Evolutionary conservation across 2,329 filamentous ascomycete genomes (phyloP).

Genomic region (Penicillium sp.): DNA sequence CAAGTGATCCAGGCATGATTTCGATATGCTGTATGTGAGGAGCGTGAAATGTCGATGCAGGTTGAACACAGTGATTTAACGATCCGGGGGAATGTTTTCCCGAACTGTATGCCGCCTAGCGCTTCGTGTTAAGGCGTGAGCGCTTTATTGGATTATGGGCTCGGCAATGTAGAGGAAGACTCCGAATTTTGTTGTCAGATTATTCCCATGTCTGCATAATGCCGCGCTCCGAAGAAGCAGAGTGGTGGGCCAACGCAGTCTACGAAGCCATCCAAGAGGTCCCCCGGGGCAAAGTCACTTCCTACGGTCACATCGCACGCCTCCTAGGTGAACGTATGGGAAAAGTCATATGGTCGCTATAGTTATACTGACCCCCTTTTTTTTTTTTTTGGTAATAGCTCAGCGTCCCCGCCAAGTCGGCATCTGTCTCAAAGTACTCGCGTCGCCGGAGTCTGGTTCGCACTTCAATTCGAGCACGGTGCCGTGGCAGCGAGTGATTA

Average conservation of each 20-base stretch:
- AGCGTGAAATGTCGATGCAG: neutral
- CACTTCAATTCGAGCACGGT: conserved; percentile 74
- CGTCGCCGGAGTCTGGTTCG: conserved; percentile 48
- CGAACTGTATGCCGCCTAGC: conserved; percentile 15
- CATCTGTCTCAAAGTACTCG: conserved; percentile 82
- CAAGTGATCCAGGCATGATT: conserved; percentile 50
- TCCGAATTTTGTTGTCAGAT: neutral
- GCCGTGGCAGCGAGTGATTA: conserved; percentile 93
- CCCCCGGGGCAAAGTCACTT: conserved; percentile 77
- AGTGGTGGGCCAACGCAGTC: conserved; percentile 59
- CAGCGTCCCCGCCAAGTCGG: conserved; percentile 81
- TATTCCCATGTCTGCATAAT: conserved; percentile 22
- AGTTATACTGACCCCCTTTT: neutral
- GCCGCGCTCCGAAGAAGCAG: conserved; percentile 48
- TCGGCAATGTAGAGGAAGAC: neutral
- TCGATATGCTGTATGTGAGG: neutral
- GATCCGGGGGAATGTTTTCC: conserved; percentile 21
- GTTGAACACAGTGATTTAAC: conserved; percentile 13
- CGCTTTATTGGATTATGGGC: neutral
- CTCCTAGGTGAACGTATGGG: conserved; percentile 59
- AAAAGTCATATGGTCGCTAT: neutral
- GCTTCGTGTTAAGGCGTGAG: neutral
- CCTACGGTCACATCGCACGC: conserved; percentile 71
- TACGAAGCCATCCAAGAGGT: conserved; percentile 85
- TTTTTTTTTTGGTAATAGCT: conserved; percentile 43